Percentiles rank a stretch among this genome's conserved stretches.
Evolutionary conservation across 164 flowering plant genomes (phyloP).

Genomic region (Santalum album): DNA sequence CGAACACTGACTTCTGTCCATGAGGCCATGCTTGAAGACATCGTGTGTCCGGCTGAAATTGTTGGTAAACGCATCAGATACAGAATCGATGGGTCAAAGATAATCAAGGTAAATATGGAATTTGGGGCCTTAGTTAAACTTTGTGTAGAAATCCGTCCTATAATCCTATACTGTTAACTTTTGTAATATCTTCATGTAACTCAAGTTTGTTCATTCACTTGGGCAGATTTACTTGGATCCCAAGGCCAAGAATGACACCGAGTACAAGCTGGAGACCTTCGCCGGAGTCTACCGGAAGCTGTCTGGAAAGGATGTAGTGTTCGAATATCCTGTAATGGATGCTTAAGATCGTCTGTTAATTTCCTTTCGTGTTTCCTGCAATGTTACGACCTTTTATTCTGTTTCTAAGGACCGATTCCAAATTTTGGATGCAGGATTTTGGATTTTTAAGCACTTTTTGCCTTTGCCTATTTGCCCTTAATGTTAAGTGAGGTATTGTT

Average conservation of each 20-base stretch:
- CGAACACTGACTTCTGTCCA: conserved; percentile 88
- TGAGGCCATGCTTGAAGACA: conserved; percentile 80
- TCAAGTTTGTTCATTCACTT: too few species aligned
- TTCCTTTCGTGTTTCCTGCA: background rate
- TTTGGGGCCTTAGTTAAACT: too few species aligned
- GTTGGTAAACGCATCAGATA: conserved; percentile 88
- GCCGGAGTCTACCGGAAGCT: conserved; percentile 76
- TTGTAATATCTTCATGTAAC: too few species aligned
- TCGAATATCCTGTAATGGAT: conserved; percentile 61
- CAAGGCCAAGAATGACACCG: conserved; percentile 69
- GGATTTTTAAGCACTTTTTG: too few species aligned
- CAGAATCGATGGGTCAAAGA: conserved; percentile 76
- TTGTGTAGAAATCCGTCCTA: too few species aligned
- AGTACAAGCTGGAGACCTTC: conserved; percentile 72
- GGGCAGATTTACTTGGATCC: conserved; percentile 66
- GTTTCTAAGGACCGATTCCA: too few species aligned
- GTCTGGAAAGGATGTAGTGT: conserved; percentile 75
- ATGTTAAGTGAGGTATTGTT: too few species aligned
- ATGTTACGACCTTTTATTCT: too few species aligned
- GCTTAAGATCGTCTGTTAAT: conserved; percentile 21
- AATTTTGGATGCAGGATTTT: too few species aligned
- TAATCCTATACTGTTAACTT: too few species aligned
- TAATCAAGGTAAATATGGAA: conserved; percentile 57
- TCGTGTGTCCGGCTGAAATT: conserved; percentile 87
- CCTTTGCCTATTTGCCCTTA: too few species aligned